Evolutionary conservation across 768 basidiomycete species (phyloP), one percentile per base, ranked within the genome.

Genomic region (Russula sp.): DNA sequence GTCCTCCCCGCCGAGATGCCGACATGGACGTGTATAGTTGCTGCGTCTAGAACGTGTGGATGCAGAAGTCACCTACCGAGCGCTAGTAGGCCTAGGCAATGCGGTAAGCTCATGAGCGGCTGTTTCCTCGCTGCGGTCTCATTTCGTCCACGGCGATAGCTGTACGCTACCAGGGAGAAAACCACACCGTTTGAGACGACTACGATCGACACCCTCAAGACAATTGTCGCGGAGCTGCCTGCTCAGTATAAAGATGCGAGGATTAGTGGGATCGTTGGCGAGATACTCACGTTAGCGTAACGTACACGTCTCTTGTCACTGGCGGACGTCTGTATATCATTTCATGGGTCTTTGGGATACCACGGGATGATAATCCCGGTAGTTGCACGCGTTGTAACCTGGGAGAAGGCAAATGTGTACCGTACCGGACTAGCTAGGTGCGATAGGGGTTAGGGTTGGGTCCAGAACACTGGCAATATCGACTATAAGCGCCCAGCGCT

Each of bases 81-180:
- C 83, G 9, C 75, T 86, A 11, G 88, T 89, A 34, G 89, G 82
- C 6, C 77, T 92, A 11, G 90, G 90, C 27, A 91, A 92, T 71
- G 71, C 83, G 37, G 90, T 90, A 66, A 69, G 82, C 72, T 45
- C 55, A 49, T 20, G 3, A 27, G 52, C 42, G 57, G 13, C 47
- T 55, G 31, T 45, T 62, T 53, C 40, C 20, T 34, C 4, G 61
- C 59, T 53, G 59, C 42, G 59, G 31, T 13, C 59, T 69, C 55
- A 66, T 40, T n/a, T 49, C 48, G 39, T 22, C 57, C 34, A 48
- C 14, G 37, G 1, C 31, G 16, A 45, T 31, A 90, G 88, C 74
- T 81, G 4, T 77, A 81, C 66, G 78, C 78, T 4, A 75, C 78
- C 32, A 82, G 77, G 68, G 72, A 71, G 49, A 74, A 74, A 35